phyloP scores from a whole-genome alignment of 2,329 filamentous ascomycete species.

The Fusarium sp. region DNA sequence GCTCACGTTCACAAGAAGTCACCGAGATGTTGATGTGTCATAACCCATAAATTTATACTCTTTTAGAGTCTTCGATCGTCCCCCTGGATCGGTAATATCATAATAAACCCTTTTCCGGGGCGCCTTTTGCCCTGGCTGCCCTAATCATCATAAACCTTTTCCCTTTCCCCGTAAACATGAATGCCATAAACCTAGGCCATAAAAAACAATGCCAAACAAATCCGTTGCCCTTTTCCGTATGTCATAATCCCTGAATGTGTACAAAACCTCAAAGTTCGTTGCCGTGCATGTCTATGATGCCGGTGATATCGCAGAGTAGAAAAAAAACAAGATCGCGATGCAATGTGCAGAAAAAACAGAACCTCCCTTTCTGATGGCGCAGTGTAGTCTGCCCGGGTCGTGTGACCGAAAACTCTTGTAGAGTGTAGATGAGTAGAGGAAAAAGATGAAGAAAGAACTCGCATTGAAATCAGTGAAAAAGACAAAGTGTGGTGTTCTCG shows the following conservation, averaged over 20 bases:
- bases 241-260: not conserved
- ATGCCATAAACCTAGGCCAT: not conserved
- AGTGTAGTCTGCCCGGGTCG: not conserved
- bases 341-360: not conserved
- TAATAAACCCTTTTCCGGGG: not conserved
- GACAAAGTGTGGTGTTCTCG: not conserved
- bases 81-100: not conserved
- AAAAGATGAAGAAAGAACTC: not conserved
- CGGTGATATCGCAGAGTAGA: not conserved
- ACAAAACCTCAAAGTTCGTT: not conserved
- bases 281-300: not conserved
- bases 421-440: not conserved
- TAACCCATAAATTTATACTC: not conserved
- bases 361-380: not conserved
- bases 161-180: not conserved
- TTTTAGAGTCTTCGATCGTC: not conserved
- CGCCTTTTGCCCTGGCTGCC: not conserved
- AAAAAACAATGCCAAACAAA: not conserved
- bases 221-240: not conserved
- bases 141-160: not conserved
- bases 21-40: not conserved
- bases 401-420: not conserved
- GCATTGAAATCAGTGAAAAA: not conserved
- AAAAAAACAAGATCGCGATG: not conserved
- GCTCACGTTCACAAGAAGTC: not conserved